Evolutionary conservation across 306 rosid genomes (phyloP).

Genomic region (Vigna reflexopilosa): DNA sequence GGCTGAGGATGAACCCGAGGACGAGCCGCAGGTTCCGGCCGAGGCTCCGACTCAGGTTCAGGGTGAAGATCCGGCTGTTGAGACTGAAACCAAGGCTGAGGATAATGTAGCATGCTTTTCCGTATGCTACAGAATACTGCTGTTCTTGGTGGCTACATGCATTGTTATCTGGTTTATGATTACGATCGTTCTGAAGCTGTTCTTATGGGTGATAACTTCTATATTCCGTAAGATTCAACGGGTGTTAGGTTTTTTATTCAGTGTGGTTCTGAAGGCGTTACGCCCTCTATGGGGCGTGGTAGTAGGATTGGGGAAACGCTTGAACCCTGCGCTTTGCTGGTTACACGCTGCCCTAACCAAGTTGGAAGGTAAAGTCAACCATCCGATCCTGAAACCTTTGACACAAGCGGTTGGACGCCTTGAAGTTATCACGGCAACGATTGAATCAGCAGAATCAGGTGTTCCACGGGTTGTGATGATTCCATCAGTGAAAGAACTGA

Average conservation of each 20-base stretch:
- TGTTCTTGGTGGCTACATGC: not conserved
- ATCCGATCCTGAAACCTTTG: not conserved
- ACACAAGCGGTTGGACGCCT: not conserved
- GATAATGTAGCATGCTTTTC: not conserved
- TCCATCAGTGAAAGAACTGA: slow-evolving; percentile 1
- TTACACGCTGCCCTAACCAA: not conserved
- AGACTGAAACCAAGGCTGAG: not conserved
- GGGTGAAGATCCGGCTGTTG: too few relatives aligned
- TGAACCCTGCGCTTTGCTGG: not conserved
- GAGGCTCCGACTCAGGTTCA: not conserved
- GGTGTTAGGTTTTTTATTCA: not conserved
- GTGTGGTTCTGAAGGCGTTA: not conserved
- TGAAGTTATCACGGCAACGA: not conserved
- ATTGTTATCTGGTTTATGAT: not conserved
- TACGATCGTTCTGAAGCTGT: not conserved
- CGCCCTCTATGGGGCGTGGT: not conserved
- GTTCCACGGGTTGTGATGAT: not conserved
- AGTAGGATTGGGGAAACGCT: not conserved
- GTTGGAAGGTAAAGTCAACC: not conserved
- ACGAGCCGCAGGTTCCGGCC: not conserved
- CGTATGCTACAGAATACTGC: not conserved
- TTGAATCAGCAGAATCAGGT: not conserved
- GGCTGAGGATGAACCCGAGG: not conserved
- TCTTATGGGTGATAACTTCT: not conserved
- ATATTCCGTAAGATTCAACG: not conserved